phyloP scores from a whole-genome alignment of 768 basidiomycete genomes.

The Lactarius tabidus region DNA sequence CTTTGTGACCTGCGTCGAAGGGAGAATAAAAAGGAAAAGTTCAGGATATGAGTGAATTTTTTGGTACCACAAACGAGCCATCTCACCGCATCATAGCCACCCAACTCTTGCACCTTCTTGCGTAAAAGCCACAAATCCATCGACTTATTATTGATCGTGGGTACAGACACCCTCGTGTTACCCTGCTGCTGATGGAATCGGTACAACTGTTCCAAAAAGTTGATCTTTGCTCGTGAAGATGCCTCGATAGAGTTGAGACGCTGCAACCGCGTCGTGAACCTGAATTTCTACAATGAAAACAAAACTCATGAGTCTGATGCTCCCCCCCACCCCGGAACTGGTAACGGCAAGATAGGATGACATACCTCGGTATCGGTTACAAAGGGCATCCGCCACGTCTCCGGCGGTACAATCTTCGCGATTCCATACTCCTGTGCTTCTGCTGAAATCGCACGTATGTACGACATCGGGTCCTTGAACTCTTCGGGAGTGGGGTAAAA shows the following conservation, averaged over 20 bases:
- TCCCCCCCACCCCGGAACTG: conserved; percentile 23
- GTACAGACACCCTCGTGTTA: conserved; percentile 84
- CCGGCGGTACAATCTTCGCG: conserved; percentile 93
- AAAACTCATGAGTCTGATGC: conserved; percentile 20
- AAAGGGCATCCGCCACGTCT: conserved; percentile 94
- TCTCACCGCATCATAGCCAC: conserved; percentile 82
- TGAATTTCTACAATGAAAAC: conserved; percentile 59
- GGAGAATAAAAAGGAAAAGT: background rate
- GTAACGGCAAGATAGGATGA: conserved; percentile 26
- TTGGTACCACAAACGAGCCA: background rate
- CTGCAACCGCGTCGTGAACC: conserved; percentile 94
- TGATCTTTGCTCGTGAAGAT: conserved; percentile 92
- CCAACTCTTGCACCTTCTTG: conserved; percentile 85
- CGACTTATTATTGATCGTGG: conserved; percentile 88
- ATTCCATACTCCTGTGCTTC: conserved; percentile 77
- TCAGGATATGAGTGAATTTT: background rate
- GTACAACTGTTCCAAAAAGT: conserved; percentile 95
- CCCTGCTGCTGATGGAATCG: conserved; percentile 96
- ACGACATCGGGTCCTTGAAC: conserved; percentile 91
- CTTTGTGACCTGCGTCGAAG: conserved; percentile 63
- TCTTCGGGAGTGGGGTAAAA: conserved; percentile 89
- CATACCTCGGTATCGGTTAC: conserved; percentile 87
- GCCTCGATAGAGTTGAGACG: conserved; percentile 96
- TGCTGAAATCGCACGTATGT: conserved; percentile 77
- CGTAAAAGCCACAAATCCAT: conserved; percentile 91